Conservation (phyloP, 2,329 filamentous ascomycete genomes). For the Leptographium wingfieldii region DNA sequence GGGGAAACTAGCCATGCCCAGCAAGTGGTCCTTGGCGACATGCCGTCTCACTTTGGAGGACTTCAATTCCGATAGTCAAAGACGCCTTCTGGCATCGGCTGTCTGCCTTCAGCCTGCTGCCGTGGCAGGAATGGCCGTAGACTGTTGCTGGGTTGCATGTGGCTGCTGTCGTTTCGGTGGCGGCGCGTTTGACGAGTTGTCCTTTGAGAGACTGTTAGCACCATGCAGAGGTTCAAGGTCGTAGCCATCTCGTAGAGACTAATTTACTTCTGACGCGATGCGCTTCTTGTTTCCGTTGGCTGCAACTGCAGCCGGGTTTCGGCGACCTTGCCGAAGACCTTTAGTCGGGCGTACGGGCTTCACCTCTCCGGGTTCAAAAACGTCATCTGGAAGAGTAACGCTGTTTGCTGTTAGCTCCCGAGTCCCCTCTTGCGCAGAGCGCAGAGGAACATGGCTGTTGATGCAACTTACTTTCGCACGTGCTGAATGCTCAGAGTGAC, state of each 20-base stretch:
- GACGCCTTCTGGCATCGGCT: background rate
- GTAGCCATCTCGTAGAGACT: background rate
- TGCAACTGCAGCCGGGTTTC: conserved; percentile 30
- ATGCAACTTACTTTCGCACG: conserved; percentile 62
- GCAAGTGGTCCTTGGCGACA: background rate
- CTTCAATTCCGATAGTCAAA: background rate
- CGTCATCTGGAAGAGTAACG: conserved; percentile 76
- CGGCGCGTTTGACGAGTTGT: background rate
- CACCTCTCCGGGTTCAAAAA: conserved; percentile 70
- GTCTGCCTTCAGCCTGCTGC: background rate
- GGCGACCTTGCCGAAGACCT: conserved; percentile 20
- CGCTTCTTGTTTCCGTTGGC: conserved; percentile 34
- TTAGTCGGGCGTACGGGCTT: conserved; percentile 47
- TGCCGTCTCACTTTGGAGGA: background rate
- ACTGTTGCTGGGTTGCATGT: background rate
- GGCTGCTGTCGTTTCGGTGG: conserved; percentile 3
- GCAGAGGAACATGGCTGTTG: background rate
- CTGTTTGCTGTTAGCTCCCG: conserved; percentile 30
- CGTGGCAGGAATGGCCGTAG: background rate
- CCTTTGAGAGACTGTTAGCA: background rate
- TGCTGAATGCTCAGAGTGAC: conserved; percentile 65
- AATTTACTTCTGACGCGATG: conserved; percentile 31
- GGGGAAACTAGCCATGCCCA: background rate
- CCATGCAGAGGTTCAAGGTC: background rate
- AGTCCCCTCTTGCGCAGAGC: background rate